Evolutionary conservation across 2,329 filamentous ascomycete species (phyloP).

Genomic region (Calonectria fujianensis): DNA sequence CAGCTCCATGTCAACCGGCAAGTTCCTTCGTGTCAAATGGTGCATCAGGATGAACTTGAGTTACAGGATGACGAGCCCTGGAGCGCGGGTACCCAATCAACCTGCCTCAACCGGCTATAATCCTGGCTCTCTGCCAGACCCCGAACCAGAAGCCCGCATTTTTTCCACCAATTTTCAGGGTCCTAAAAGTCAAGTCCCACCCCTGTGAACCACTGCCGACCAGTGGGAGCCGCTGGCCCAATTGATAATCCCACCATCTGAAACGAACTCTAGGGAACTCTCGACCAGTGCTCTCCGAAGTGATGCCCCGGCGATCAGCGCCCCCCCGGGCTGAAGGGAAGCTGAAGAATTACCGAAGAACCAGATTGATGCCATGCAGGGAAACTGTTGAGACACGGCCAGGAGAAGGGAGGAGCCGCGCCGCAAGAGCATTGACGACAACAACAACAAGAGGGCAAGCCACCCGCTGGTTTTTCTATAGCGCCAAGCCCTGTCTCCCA

Average conservation of each 20-base stretch:
- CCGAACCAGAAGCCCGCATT: not conserved
- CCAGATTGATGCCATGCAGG: not conserved
- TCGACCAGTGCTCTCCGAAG: constrained; percentile 24
- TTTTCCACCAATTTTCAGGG: constrained; percentile 34
- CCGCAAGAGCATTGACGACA: constrained; percentile 1
- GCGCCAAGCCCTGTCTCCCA: constrained; percentile 11
- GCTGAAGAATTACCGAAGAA: constrained; percentile 1
- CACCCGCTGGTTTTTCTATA: constrained; percentile 8
- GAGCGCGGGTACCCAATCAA: constrained; percentile 12
- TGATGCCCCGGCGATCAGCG: not conserved
- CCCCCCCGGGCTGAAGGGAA: not conserved
- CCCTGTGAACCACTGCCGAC: constrained; percentile 27
- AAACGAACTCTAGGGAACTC: constrained; percentile 31
- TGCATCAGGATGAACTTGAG: constrained; percentile 11
- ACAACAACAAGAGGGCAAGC: constrained; percentile 4
- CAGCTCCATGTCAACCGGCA: constrained; percentile 12
- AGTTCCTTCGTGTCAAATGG: not conserved
- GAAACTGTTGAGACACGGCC: constrained; percentile 26
- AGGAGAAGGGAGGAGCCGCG: constrained; percentile 28
- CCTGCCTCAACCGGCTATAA: not conserved
- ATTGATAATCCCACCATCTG: constrained; percentile 27
- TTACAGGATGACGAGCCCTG: constrained; percentile 11
- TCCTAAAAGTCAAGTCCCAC: constrained; percentile 31
- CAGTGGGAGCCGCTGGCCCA: constrained; percentile 19
- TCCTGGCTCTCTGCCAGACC: not conserved